A percentile compares a stretch with the other conserved stretches of the same genome.
These are phyloP conservation scores for Cryptococcus sp. DNA, from an alignment of 1,284 basidiomycete genomes.

Conservation along the genomic window DNA sequence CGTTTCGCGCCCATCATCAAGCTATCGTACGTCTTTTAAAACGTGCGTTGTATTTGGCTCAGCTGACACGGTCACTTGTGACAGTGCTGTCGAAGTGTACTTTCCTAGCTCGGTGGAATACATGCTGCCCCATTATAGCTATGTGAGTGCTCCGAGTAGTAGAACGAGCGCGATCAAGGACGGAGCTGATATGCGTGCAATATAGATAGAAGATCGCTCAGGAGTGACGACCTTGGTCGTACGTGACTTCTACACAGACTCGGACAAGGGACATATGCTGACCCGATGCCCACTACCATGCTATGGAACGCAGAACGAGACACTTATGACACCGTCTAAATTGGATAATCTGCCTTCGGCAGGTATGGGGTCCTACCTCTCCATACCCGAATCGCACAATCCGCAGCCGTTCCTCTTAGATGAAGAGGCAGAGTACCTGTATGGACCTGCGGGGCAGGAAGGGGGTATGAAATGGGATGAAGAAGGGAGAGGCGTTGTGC, in stretches of 20 bases:
- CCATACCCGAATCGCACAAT: constrained; percentile 37
- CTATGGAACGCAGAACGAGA: constrained; percentile 18
- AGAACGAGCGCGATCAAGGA: not conserved
- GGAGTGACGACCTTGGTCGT: constrained; percentile 17
- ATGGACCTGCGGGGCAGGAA: constrained; percentile 37
- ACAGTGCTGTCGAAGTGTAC: constrained; percentile 38
- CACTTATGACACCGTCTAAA: constrained; percentile 19
- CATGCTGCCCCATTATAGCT: constrained; percentile 45
- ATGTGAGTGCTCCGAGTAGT: constrained; percentile 16
- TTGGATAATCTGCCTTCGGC: constrained; percentile 25
- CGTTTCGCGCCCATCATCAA: constrained; percentile 47
- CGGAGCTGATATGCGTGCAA: not conserved
- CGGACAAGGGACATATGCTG: not conserved
- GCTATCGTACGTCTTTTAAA: constrained; percentile 34
- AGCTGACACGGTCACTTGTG: not conserved
- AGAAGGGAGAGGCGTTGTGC: constrained; percentile 33
- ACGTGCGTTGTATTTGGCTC: not conserved
- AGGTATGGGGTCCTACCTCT: constrained; percentile 27
- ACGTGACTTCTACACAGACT: not conserved
- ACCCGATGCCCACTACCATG: not conserved
- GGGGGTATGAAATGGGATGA: constrained; percentile 21
- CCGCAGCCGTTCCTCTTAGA: constrained; percentile 39
- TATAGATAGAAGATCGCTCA: constrained; percentile 22
- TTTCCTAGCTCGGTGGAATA: constrained; percentile 47
- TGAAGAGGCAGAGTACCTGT: constrained; percentile 34